These are phyloP conservation scores for Calonectria pseudoturangicola DNA, from an alignment of 2,329 filamentous ascomycete genomes.

Conservation along the genomic window DNA sequence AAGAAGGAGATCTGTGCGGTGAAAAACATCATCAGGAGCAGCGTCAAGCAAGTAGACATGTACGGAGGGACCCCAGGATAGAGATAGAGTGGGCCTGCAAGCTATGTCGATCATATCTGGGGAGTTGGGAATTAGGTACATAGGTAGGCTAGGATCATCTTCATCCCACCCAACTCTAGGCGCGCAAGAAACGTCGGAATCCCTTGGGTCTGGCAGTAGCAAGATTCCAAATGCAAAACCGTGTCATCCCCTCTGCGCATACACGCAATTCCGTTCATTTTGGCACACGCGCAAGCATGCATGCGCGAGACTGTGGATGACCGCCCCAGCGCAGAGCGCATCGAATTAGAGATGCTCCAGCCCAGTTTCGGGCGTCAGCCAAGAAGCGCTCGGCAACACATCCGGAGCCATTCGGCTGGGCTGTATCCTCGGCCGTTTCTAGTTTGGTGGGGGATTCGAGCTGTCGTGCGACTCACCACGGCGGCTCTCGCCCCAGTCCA, in stretches of 20 bases:
- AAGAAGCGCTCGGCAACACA: not conserved
- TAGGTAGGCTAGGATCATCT: too few species aligned
- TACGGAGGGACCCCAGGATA: not conserved
- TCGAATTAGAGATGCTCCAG: not conserved
- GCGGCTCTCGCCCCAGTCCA: not conserved
- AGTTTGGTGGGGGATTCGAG: not conserved
- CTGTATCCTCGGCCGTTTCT: not conserved
- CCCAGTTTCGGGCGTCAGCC: not conserved
- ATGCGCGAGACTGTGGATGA: not conserved
- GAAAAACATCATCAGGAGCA: not conserved
- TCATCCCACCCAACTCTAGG: not conserved
- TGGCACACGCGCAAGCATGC: not conserved
- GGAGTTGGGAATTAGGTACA: not conserved
- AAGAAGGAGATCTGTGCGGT: constrained; percentile 7
- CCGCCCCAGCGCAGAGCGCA: not conserved
- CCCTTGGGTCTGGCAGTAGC: not conserved
- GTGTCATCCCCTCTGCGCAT: not conserved
- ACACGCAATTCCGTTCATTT: not conserved
- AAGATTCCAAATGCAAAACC: not conserved
- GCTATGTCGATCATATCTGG: not conserved
- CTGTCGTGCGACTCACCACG: not conserved
- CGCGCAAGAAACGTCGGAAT: not conserved
- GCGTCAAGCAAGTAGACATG: not conserved
- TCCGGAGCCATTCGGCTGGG: not conserved
- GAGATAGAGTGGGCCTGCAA: not conserved